Conservation (phyloP, 768 basidiomycete genomes). For the Collybia sp. region DNA sequence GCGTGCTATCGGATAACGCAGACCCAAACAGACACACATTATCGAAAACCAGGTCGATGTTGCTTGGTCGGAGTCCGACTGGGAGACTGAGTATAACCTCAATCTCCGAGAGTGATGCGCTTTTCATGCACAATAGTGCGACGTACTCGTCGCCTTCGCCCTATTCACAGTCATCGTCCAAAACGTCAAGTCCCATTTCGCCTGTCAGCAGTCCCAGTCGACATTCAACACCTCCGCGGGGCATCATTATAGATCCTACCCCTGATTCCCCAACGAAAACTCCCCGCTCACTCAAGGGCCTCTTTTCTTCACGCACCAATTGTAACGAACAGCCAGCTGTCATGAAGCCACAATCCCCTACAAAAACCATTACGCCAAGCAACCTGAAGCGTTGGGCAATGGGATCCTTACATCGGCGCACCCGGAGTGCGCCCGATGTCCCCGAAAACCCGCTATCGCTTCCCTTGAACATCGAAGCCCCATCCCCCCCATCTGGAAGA, state of each 20-base stretch:
- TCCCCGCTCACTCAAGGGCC: conserved; percentile 46
- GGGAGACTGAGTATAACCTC: conserved; percentile 31
- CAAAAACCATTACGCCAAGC: conserved; percentile 21
- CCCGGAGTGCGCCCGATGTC: conserved; percentile 47
- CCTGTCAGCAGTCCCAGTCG: conserved; percentile 12
- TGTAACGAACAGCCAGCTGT: background rate
- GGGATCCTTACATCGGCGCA: conserved; percentile 44
- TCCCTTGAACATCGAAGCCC: conserved; percentile 6
- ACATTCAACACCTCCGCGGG: conserved; percentile 8
- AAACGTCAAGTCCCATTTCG: conserved; percentile 9
- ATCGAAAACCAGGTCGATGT: conserved; percentile 13
- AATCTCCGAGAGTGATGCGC: conserved; percentile 19
- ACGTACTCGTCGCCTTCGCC: conserved; percentile 23
- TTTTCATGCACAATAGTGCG: conserved; percentile 3
- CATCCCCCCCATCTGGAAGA: conserved; percentile 1
- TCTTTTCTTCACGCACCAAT: conserved; percentile 47
- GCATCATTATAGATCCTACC: conserved; percentile 1
- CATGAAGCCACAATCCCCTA: background rate
- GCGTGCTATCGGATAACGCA: conserved; percentile 36
- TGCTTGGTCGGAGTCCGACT: conserved; percentile 20
- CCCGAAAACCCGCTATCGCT: conserved; percentile 13
- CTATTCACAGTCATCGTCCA: conserved; percentile 33
- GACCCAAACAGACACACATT: conserved; percentile 21
- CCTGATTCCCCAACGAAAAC: conserved; percentile 19
- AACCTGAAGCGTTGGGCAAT: conserved; percentile 45